phyloP scores from a whole-genome alignment of 2,329 filamentous ascomycete species.

The Alternaria burnsii region DNA sequence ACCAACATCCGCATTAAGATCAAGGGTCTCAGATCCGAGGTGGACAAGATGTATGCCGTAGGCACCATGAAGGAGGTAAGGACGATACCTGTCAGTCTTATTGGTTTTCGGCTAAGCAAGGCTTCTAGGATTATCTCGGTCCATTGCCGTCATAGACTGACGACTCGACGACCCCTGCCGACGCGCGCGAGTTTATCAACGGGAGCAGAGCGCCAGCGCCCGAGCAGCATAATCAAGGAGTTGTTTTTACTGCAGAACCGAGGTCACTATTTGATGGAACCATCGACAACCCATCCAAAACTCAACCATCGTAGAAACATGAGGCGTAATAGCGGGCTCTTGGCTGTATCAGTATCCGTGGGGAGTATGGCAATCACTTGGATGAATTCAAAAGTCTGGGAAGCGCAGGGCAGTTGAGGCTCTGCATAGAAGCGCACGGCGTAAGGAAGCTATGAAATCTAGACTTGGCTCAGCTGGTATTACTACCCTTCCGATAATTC shows the following conservation, averaged over 20 bases:
- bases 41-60: conserved; percentile 95
- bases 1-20: conserved; percentile 95
- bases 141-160: conserved; percentile 41
- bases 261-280: not conserved
- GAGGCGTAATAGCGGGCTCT: not conserved
- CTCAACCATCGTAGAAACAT: conserved; percentile 1
- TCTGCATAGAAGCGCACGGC: not conserved
- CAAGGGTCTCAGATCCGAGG: conserved; percentile 90
- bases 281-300: not conserved
- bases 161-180: not conserved
- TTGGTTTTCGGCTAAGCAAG: conserved; percentile 21
- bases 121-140: conserved; percentile 51
- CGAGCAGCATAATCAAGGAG: not conserved
- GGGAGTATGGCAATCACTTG: conserved; percentile 2
- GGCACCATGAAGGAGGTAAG: conserved; percentile 87
- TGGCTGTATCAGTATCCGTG: conserved; percentile 2
- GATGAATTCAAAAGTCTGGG: not conserved
- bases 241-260: not conserved
- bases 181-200: not conserved
- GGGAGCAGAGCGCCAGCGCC: not conserved
- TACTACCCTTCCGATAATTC: conserved; percentile 8
- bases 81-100: conserved; percentile 4
- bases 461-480: conserved; percentile 6
- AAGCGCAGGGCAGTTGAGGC: conserved; percentile 1
- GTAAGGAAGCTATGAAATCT: not conserved